These are phyloP conservation scores for Coniella vitis DNA, from an alignment of 2,329 filamentous ascomycete species.

Conservation along the genomic window DNA sequence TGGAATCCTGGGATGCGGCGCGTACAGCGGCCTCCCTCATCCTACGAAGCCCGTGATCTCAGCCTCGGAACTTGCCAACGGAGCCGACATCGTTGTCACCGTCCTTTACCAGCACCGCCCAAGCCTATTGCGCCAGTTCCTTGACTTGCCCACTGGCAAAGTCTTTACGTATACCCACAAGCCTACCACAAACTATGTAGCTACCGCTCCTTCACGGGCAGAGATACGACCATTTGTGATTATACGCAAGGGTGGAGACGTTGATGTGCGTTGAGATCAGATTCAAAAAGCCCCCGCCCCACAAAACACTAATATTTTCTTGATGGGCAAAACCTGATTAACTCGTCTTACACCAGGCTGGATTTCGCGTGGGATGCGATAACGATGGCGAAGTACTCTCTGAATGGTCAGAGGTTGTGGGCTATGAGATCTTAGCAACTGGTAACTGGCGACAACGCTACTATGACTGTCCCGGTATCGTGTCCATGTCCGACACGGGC, in stretches of 20 bases:
- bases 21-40: neutral
- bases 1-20: neutral
- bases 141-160: neutral
- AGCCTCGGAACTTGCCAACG: neutral
- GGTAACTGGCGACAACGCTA: neutral
- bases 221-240: neutral
- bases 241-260: neutral
- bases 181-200: neutral
- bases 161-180: neutral
- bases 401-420: neutral
- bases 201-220: neutral
- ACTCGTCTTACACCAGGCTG: neutral
- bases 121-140: neutral
- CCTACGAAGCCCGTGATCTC: neutral
- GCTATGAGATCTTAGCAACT: neutral
- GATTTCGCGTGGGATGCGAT: neutral
- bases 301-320: neutral
- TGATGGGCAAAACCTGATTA: neutral
- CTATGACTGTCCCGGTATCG: neutral
- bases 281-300: neutral
- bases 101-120: neutral
- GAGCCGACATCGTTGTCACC: slow-evolving; percentile 1
- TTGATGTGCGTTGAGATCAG: neutral
- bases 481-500: neutral
- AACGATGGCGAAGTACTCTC: neutral